A percentile compares a stretch with the other conserved stretches of the same genome.
Conservation (phyloP, 2,329 filamentous ascomycete genomes). For the Sporothrix mexicana region DNA sequence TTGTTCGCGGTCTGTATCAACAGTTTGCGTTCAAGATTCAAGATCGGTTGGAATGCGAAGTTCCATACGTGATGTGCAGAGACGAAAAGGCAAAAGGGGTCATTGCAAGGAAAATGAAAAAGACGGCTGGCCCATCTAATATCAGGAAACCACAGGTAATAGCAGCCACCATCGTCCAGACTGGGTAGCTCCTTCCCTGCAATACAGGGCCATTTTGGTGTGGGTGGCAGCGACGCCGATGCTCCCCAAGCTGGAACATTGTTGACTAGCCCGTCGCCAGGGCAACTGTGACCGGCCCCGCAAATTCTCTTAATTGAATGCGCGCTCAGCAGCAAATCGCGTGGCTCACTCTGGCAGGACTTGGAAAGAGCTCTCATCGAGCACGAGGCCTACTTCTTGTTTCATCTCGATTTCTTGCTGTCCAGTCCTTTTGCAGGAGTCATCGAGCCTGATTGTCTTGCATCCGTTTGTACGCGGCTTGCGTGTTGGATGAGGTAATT, state of each 20-base stretch:
- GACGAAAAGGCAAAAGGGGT: neutral
- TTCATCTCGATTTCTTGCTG: slow-evolving; percentile 9
- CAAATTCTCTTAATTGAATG: slow-evolving; percentile 24
- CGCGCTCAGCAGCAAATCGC: slow-evolving; percentile 12
- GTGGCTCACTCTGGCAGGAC: neutral
- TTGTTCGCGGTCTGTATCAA: neutral
- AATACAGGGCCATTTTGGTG: neutral
- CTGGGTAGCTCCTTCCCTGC: neutral
- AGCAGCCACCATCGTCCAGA: neutral
- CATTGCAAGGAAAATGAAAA: neutral
- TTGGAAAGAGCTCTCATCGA: neutral
- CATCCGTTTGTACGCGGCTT: neutral
- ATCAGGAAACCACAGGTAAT: slow-evolving; percentile 5
- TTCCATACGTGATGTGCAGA: slow-evolving; percentile 26
- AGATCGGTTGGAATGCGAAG: slow-evolving; percentile 30
- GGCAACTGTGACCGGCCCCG: slow-evolving; percentile 27
- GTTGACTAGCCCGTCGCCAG: slow-evolving; percentile 31
- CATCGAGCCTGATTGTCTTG: neutral
- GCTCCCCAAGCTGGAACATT: neutral
- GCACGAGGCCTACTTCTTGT: slow-evolving; percentile 15
- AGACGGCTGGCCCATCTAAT: slow-evolving; percentile 24
- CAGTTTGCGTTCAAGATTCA: slow-evolving; percentile 1
- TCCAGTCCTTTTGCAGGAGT: neutral
- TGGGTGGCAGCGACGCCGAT: slow-evolving; percentile 12
- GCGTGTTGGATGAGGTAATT: neutral